Base-by-base conservation (phyloP, 306 rosid species). In the Sicyos baderoa region DNA sequence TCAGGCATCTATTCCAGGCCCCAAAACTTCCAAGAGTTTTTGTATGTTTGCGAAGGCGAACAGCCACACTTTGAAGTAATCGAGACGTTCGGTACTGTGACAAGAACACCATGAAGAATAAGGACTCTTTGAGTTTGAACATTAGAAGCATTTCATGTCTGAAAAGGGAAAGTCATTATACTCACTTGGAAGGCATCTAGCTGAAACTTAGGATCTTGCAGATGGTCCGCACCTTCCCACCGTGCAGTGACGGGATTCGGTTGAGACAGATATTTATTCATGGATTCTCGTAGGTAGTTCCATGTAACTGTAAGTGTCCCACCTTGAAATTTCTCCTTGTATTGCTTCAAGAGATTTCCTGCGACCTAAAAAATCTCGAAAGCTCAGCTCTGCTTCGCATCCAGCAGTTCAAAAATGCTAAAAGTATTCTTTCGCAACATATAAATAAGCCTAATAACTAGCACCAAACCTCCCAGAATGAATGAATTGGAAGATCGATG, bases 181-280 rank as follows among this genome's bases (percentile, higher is more conserved):
- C 97, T 93, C 81, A 93, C 98, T 79, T 95, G 88, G 76, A 93
- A 93, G 67, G 98, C 98, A 81, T 93, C 98, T 81, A 93, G 80
- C 83, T 93, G 96, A 79, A 93, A 93, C 77, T 88, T 90, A 10
- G 98, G 96, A 89, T 89, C 81, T 66, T 94, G 81, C 57, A 93
- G 68, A 77, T 93, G 98, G 56, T 88, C 96, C 59, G 59, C 82
- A 40, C 96, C 84, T 81, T 93, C 98, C 98, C 97, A 93, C 37
- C 98, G 81, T 78, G 87, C 84, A 64, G 94, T 89, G 51, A 93
- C 97, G 0, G 98, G 98, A 81, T 93, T 93, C 35, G 98, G 98
- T 80, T 93, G 98, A 53, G 98, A 89, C 61, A 93, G 82, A 77
- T 93, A 93, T 7, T 87, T 23, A 76, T 84, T 93, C 98, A 89